Conservation (phyloP, 176 grass and related monocot genomes). For the Musa acuminata region DNA sequence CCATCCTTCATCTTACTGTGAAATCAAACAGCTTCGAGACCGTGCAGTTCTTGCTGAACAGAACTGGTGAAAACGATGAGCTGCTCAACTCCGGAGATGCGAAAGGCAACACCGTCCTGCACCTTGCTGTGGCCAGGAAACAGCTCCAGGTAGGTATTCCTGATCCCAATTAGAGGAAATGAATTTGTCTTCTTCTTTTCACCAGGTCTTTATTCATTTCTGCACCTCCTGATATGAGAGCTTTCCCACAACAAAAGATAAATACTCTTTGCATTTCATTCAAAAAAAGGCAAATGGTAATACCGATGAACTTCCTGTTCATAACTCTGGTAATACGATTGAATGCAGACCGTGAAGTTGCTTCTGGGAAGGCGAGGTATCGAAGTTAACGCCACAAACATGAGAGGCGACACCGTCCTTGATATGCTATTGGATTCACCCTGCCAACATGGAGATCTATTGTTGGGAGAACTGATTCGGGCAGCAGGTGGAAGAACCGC, state of each 20-base stretch:
- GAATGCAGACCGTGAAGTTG: background rate
- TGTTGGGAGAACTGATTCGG: background rate
- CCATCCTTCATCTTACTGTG: conserved; percentile 14
- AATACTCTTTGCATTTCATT: too few species aligned
- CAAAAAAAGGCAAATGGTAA: too few species aligned
- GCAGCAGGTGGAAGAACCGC: too few species aligned
- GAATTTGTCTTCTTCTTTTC: too few species aligned
- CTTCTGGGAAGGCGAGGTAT: background rate
- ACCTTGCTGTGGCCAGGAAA: conserved; percentile 16
- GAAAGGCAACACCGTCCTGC: conserved; percentile 14
- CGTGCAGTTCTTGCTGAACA: background rate
- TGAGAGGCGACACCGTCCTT: background rate
- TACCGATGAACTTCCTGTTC: too few species aligned
- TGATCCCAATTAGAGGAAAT: background rate
- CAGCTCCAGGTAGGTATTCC: background rate
- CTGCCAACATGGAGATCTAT: background rate
- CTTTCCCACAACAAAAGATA: too few species aligned
- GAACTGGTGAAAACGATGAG: background rate
- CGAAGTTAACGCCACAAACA: background rate
- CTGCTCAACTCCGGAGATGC: conserved; percentile 2
- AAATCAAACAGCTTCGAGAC: background rate
- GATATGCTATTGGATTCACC: background rate
- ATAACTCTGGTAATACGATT: too few species aligned
- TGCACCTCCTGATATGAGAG: background rate
- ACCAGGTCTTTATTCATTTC: background rate